Conservation (phyloP, 306 rosid genomes). For the Arachis hypogaea region DNA sequence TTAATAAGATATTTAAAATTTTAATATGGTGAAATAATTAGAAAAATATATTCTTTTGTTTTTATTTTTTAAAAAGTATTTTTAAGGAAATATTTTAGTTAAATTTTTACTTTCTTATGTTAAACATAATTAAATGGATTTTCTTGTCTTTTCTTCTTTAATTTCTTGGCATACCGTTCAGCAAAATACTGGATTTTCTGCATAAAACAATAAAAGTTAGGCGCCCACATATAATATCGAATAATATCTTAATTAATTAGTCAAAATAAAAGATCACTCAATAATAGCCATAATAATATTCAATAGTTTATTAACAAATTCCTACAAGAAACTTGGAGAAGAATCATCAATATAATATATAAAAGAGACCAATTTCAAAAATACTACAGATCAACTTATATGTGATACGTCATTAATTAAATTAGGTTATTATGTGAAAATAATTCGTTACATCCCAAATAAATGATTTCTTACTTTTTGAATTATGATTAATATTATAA, state of each 20-base stretch:
- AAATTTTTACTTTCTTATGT: not conserved
- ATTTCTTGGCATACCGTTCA: not conserved
- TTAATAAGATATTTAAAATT: too few relatives aligned
- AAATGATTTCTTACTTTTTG: too few relatives aligned
- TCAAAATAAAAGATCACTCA: constrained; percentile 30
- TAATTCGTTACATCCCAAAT: too few relatives aligned
- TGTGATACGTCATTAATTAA: not conserved
- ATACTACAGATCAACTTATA: not conserved
- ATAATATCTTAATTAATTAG: constrained; percentile 22
- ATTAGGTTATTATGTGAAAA: not conserved
- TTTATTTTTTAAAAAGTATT: too few relatives aligned
- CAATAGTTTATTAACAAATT: not conserved
- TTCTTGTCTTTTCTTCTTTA: not conserved
- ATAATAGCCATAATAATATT: constrained; percentile 17
- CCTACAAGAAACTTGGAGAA: not conserved
- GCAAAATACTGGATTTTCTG: constrained; percentile 30
- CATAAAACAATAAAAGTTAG: constrained; percentile 40
- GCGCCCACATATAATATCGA: constrained; percentile 30
- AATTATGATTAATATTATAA: too few relatives aligned
- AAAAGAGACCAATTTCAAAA: constrained; percentile 3
- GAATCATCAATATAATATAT: not conserved
- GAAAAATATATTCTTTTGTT: too few relatives aligned
- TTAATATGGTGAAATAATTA: too few relatives aligned
- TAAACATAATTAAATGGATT: not conserved
- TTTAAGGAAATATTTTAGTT: too few relatives aligned